Conservation (phyloP, 2,329 filamentous ascomycete species). For the Trichoderma sp. region DNA sequence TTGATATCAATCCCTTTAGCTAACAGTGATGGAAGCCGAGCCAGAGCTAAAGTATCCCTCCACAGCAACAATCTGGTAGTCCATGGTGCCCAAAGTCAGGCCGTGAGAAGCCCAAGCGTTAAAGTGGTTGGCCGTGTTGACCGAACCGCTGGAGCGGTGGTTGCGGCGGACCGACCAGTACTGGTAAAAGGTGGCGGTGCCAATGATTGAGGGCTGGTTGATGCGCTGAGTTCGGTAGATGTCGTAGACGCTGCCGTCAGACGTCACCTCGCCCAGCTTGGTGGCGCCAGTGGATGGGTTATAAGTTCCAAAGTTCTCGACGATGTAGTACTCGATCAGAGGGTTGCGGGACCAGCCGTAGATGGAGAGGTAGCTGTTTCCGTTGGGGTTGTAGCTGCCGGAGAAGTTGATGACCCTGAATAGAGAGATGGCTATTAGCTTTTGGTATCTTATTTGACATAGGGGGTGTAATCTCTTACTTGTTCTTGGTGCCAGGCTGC, state of each 20-base stretch:
- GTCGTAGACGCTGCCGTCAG: conserved; percentile 14
- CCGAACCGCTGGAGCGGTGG: conserved; percentile 16
- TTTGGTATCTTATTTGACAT: not conserved
- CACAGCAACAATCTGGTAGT: conserved; percentile 14
- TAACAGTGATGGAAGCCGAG: conserved; percentile 1
- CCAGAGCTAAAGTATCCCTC: conserved; percentile 13
- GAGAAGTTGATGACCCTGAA: conserved; percentile 9
- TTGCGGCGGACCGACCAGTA: conserved; percentile 15
- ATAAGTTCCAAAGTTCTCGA: conserved; percentile 16
- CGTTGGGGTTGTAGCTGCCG: conserved; percentile 9
- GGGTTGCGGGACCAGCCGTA: conserved; percentile 13
- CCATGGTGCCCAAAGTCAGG: not conserved
- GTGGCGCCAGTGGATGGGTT: conserved; percentile 14
- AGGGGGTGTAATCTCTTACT: not conserved
- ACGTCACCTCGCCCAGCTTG: conserved; percentile 13
- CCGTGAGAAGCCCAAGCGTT: conserved; percentile 2
- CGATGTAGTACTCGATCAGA: conserved; percentile 18
- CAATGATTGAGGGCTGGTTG: conserved; percentile 16
- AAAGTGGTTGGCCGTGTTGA: conserved; percentile 13
- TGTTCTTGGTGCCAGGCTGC: conserved; percentile 7
- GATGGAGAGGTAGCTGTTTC: conserved; percentile 16
- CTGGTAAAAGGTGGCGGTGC: conserved; percentile 15
- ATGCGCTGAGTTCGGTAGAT: conserved; percentile 15
- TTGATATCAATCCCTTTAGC: not conserved
- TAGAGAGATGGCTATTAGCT: not conserved